These are phyloP conservation scores for Tubosaeta sp. DNA, from an alignment of 768 basidiomycete genomes.

Conservation along the genomic window DNA sequence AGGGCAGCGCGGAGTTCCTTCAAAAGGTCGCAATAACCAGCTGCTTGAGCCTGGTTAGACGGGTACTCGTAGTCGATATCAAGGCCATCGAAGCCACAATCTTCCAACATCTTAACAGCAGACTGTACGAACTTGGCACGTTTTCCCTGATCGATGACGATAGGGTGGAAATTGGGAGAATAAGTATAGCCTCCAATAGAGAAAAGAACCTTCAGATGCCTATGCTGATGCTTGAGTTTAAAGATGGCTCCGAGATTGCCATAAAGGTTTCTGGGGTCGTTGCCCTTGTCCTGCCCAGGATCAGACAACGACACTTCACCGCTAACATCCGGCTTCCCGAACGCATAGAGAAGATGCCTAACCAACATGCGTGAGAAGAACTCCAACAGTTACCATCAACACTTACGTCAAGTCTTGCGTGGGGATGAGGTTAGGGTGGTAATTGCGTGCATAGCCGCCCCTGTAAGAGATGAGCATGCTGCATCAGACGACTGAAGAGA, in stretches of 20 bases:
- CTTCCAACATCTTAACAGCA: slow-evolving; percentile 75
- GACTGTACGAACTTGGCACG: slow-evolving; percentile 76
- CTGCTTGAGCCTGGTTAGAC: slow-evolving; percentile 66
- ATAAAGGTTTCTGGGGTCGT: slow-evolving; percentile 83
- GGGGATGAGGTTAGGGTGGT: slow-evolving; percentile 81
- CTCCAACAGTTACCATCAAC: not conserved
- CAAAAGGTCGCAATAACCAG: slow-evolving; percentile 80
- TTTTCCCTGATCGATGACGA: slow-evolving; percentile 59
- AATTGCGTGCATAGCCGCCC: slow-evolving; percentile 96
- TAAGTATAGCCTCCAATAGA: slow-evolving; percentile 97
- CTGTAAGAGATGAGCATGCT: slow-evolving; percentile 33
- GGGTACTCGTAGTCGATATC: slow-evolving; percentile 97
- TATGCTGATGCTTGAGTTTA: slow-evolving; percentile 79
- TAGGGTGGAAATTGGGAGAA: slow-evolving; percentile 79
- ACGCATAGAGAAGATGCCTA: slow-evolving; percentile 89
- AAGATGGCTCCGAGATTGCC: slow-evolving; percentile 95
- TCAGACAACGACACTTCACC: slow-evolving; percentile 91
- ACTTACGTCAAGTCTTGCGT: slow-evolving; percentile 79
- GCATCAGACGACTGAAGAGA: slow-evolving; percentile 3
- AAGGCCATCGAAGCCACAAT: slow-evolving; percentile 89
- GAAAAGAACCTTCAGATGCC: slow-evolving; percentile 75
- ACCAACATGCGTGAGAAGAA: slow-evolving; percentile 1
- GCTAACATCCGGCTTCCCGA: slow-evolving; percentile 93
- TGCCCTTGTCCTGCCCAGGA: slow-evolving; percentile 92
- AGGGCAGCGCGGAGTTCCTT: slow-evolving; percentile 69